A percentile compares a stretch with the other conserved stretches of the same genome.
Conservation (phyloP, 2,329 filamentous ascomycete species). For the Penicillium sp. region DNA sequence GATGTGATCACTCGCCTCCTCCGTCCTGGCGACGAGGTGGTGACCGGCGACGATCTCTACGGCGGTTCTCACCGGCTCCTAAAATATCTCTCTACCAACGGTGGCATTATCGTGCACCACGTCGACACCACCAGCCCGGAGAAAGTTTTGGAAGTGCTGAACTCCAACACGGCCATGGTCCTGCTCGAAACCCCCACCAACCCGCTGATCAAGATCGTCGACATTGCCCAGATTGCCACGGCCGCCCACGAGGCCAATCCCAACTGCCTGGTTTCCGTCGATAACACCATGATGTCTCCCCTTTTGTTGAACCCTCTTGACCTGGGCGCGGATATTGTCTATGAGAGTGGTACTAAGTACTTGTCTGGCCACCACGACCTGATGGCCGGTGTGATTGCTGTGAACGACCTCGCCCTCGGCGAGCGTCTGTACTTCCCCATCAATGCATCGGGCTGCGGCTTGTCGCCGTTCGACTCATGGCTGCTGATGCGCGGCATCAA, state of each 20-base stretch:
- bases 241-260: slow-evolving; percentile 76
- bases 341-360: slow-evolving; percentile 98
- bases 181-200: slow-evolving; percentile 96
- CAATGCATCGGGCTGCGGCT: slow-evolving; percentile 91
- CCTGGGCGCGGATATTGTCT: slow-evolving; percentile 91
- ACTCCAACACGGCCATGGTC: slow-evolving; percentile 87
- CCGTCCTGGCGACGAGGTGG: slow-evolving; percentile 90
- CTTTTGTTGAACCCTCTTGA: slow-evolving; percentile 93
- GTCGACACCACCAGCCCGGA: slow-evolving; percentile 87
- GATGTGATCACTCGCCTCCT: slow-evolving; percentile 94
- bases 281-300: slow-evolving; percentile 99
- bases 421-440: slow-evolving; percentile 96
- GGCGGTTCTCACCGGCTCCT: slow-evolving; percentile 92
- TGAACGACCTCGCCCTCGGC: slow-evolving; percentile 78
- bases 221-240: slow-evolving; percentile 77
- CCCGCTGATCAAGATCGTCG: slow-evolving; percentile 96
- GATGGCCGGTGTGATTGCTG: slow-evolving; percentile 95
- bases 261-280: slow-evolving; percentile 81
- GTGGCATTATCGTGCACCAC: slow-evolving; percentile 91
- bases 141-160: slow-evolving; percentile 68
- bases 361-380: slow-evolving; percentile 97
- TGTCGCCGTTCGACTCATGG: slow-evolving; percentile 95
- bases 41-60: slow-evolving; percentile 96
- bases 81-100: slow-evolving; percentile 85
- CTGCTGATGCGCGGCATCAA: slow-evolving; percentile 94